Evolutionary conservation across 805 yeast genomes (phyloP), one percentile per base, ranked within the genome.

Genomic region (Metschnikowia baotianmanensis): DNA sequence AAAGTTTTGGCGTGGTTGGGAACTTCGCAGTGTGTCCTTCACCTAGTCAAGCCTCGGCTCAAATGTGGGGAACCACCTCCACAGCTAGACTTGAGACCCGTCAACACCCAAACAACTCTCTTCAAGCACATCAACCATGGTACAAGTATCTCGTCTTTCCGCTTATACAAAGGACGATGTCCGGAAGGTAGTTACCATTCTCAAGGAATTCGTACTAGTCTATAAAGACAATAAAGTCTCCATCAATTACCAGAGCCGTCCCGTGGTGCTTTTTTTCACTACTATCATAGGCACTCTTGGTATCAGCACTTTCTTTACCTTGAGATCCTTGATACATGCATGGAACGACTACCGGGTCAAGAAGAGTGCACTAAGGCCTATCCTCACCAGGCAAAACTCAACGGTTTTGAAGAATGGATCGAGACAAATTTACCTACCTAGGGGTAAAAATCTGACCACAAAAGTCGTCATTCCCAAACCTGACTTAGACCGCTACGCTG

Each of bases 401-500:
- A 67, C 69, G 11, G 57, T 69, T n/a, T 56, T 69, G 40, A 60
- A 65, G 45, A 69, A 69, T 46, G 76, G 77, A 1, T 50, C 68
- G n/a, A 61, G 82, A 47, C 67, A 67, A 36, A 68, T 78, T 23
- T 64, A 63, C 42, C 72, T 78, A n/a, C 77, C 60, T 50, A 75
- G 61, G 62, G 77, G 69, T 26, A 65, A 55, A 46, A 59, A 51
- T 49, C 59, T 50, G 27, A 60, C 53, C 51, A 50, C 69, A 10
- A 51, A 75, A 28, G 67, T 78, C 17, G 67, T 68, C 27, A 66
- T 78, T 6, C 75, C 78, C 3, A 63, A 67, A 28, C 70, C 77
- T 8, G 72, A 71, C 46, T 51, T 61, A 45, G 82, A 76, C 54
- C 65, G 57, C 47, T 76, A 74, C 50, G 82, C 79, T 40, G 77